Conservation (phyloP, 306 rosid species). For the Cucumis hystrix region DNA sequence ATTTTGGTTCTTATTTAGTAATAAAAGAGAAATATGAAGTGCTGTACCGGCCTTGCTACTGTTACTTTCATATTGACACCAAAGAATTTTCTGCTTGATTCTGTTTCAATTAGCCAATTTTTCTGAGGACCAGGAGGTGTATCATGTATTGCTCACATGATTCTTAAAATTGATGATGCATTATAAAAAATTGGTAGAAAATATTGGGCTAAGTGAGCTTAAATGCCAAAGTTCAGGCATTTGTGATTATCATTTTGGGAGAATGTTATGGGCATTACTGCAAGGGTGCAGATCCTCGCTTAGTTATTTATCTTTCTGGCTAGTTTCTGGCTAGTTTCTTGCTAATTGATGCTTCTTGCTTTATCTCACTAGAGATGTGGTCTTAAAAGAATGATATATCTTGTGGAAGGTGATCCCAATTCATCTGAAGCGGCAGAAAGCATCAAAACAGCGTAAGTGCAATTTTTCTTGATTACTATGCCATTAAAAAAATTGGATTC, state of each 20-base stretch:
- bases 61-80: background rate
- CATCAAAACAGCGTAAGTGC: conserved; percentile 87
- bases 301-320: conserved; percentile 1
- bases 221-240: background rate
- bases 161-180: background rate
- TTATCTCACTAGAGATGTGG: conserved; percentile 68
- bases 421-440: conserved; percentile 88
- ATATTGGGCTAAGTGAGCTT: background rate
- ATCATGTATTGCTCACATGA: background rate
- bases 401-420: conserved; percentile 96
- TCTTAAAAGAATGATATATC: conserved; percentile 78
- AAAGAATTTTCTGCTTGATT: background rate
- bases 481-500: background rate
- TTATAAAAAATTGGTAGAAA: background rate
- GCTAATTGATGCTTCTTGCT: conserved; percentile 9
- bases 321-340: background rate
- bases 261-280: background rate
- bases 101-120: background rate
- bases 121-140: background rate
- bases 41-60: background rate
- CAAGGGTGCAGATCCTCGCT: background rate
- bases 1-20: background rate
- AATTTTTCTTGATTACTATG: background rate
- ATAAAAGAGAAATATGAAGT: background rate
- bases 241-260: background rate